Evolutionary conservation across 2,329 filamentous ascomycete species (phyloP), one percentile per base, ranked within the genome.

Genomic region (Botryotinia narcissicola): DNA sequence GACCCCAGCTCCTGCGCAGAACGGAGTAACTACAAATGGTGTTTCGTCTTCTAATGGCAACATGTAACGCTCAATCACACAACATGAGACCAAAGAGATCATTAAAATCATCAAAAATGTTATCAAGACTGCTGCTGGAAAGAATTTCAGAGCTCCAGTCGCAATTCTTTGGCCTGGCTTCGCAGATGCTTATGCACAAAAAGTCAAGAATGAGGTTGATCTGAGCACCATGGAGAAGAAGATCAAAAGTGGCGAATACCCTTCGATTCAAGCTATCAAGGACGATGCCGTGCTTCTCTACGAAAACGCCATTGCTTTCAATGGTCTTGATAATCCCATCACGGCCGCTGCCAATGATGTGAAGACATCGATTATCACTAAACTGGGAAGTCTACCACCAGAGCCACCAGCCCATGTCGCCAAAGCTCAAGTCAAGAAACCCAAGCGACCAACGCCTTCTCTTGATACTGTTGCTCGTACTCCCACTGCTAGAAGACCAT

Each of bases 51-150:
- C 73, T 68, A 66, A 37, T 16, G 71, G 75, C 6, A 62, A 73
- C 3, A 51, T 54, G 20, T 54, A 68, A 22, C 35, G 59, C 12
- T 57, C 76, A 9, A 87, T 94, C 71, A 90, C 90, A 1, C 78
- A 83, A 0, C 85, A 86, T 71, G 89, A 92, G 77, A 86, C 85
- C 73, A 88, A 88, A 70, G 90, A 90, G 77, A 85, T 93, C 61
- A 83, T 91, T 48, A 89, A 90, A 75, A 86, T 91, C 46, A 84
- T 95, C 70, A 91, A 90, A 46, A 90, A 91, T 70, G 86, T 95
- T 73, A 97, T 97, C 84, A 96, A 97, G 83, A 95, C 93, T 64
- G 94, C 95, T 81, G 89, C 91, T 74, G 93, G 95, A 2, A 83
- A 84, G 10, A 88, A 91, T 72, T 98, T 97, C 84, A 87, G 89